Base-by-base conservation (phyloP, 805 yeast genomes). In the Spathaspora arborariae region DNA sequence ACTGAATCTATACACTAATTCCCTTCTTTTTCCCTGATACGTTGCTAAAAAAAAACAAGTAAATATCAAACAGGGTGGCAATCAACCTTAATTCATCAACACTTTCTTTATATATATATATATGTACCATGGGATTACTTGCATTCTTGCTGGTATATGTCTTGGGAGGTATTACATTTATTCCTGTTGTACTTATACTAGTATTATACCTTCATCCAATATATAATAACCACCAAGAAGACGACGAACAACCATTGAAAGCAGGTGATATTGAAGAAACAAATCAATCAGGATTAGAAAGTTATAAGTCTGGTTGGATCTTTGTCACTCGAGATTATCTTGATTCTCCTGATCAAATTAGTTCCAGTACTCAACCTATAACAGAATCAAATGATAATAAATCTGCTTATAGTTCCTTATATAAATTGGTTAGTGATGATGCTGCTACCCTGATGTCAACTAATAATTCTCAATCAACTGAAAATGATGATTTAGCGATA, bases 81-180 rank as follows among this genome's bases (percentile, higher is more conserved):
- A 24, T 24, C 27, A 24, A 24, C 10, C 5, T 9, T 7, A 24
- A 24, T 7, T 24, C n/a, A n/a, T n/a, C n/a, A n/a, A n/a, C n/a
- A n/a, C n/a, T n/a, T n/a, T n/a, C n/a, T n/a, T n/a, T n/a, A n/a
- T n/a, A n/a, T n/a, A n/a, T n/a, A n/a, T n/a, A n/a, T n/a, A n/a
- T n/a, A 22, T 22, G 15, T 9, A 39, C 5, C 16, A 26, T 41
- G 43, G 21, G 43, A 16, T 41, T 27, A 36, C 3, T 41, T 18
- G 10, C 20, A 3, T 41, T 26, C 16, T 30, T 48, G 36, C 37
- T 38, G n/a, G 24, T 42, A 4, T 51, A 51, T 22, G 19, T 48
- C 11, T 18, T 86, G 2, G 97, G 97, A 5, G 97, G 97, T 0
- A 42, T 89, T 6, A 88, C 97, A 0, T 80, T 91, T 51, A 63